A percentile compares a stretch with the other conserved stretches of the same genome.
Evolutionary conservation across 2,329 filamentous ascomycete genomes (phyloP).

Genomic region (Amauroascus verrucosus): DNA sequence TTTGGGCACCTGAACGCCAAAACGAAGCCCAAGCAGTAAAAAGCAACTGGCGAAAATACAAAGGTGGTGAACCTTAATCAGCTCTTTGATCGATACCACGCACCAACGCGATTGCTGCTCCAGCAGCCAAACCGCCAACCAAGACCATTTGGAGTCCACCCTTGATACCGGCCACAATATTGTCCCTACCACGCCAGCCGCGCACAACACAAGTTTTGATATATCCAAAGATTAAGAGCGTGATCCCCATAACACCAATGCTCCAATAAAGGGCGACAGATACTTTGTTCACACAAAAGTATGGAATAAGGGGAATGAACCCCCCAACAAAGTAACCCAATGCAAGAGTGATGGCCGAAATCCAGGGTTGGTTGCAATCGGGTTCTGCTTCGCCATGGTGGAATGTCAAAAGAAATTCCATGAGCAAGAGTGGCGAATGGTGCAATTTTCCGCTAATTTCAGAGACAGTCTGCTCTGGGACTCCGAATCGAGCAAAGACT

Average conservation of each 20-base stretch:
- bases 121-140: slow-evolving; percentile 56
- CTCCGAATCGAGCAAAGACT: slow-evolving; percentile 34
- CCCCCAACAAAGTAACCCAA: slow-evolving; percentile 61
- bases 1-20: background rate
- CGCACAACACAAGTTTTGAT: slow-evolving; percentile 38
- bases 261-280: slow-evolving; percentile 42
- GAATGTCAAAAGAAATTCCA: slow-evolving; percentile 41
- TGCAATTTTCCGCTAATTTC: slow-evolving; percentile 31
- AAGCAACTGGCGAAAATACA: background rate
- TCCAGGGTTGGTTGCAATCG: slow-evolving; percentile 38
- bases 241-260: slow-evolving; percentile 35
- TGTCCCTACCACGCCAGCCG: slow-evolving; percentile 37
- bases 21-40: background rate
- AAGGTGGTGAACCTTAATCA: background rate
- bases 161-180: slow-evolving; percentile 45
- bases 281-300: slow-evolving; percentile 48
- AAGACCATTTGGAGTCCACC: slow-evolving; percentile 56
- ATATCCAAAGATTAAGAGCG: slow-evolving; percentile 35
- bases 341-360: slow-evolving; percentile 55
- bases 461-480: slow-evolving; percentile 29
- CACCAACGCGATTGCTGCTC: slow-evolving; percentile 55
- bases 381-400: slow-evolving; percentile 39
- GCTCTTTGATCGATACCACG: slow-evolving; percentile 40
- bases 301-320: slow-evolving; percentile 59
- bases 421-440: slow-evolving; percentile 30